Conservation (phyloP, 768 basidiomycete genomes). For the Termitomyces sp. region DNA sequence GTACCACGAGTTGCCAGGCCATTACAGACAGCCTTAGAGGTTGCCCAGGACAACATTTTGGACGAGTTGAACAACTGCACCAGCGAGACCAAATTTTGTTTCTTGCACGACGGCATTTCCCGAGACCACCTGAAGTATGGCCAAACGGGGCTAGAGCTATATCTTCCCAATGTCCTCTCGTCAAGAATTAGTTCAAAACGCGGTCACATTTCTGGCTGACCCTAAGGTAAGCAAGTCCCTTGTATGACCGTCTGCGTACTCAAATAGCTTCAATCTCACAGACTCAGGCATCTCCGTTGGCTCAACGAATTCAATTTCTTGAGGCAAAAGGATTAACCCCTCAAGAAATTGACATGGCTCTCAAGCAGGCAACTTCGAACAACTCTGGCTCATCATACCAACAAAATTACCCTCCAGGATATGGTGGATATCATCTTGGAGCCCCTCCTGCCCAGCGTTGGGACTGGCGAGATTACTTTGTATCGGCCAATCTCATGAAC, state of each 20-base stretch:
- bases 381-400: conserved; percentile 15
- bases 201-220: conserved; percentile 82
- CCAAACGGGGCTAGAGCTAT: conserved; percentile 15
- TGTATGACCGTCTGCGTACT: neutral
- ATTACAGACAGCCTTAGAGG: conserved; percentile 46
- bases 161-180: conserved; percentile 32
- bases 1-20: conserved; percentile 44
- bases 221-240: conserved; percentile 50
- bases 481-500: conserved; percentile 32
- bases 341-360: conserved; percentile 81
- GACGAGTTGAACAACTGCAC: conserved; percentile 11
- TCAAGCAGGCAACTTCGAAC: conserved; percentile 54
- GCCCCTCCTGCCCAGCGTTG: conserved; percentile 44
- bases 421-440: conserved; percentile 37
- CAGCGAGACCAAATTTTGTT: conserved; percentile 15
- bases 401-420: conserved; percentile 36
- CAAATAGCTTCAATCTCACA: conserved; percentile 23
- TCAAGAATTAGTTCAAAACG: conserved; percentile 74
- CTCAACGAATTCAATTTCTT: conserved; percentile 90
- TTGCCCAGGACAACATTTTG: conserved; percentile 50
- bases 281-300: conserved; percentile 74
- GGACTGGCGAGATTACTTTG: conserved; percentile 99
- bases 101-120: conserved; percentile 15
- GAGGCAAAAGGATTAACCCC: conserved; percentile 87
- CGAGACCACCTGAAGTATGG: conserved; percentile 16